Evolutionary conservation across 257 asterid genomes (phyloP), one percentile per base, ranked within the genome.

Genomic region (Eucommia ulmoides): DNA sequence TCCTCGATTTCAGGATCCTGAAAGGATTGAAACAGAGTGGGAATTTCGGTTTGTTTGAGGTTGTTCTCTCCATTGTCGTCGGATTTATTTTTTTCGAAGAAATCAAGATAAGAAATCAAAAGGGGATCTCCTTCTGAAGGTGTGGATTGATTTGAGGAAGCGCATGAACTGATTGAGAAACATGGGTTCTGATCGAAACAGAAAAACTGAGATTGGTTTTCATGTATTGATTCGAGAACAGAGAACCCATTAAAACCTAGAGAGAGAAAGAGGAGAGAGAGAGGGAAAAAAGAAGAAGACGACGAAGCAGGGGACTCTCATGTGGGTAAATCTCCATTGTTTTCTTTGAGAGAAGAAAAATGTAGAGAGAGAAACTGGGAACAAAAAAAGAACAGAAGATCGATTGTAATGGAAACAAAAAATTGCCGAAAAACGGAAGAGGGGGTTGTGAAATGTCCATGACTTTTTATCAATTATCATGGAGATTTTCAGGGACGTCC

Each of bases 161-260:
- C 64, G 88, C 95, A 75, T 79, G 82, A 81, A 76, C 78, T 71
- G 93, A 63, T 79, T 82, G 74, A 57, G 71, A 75, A 71, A 75
- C 92, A 77, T 75, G 77, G 35, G 81, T 62, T 47, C 60, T n/a
- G 22, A 41, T 19, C 41, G 33, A 26, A 26, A 41, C 10, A 19
- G 10, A 18, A 42, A 11, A 45, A 9, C 45, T 55, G 10, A 50
- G 38, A 23, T 21, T 55, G 57, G 64, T 55, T 71, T 66, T 78
- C 88, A 84, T 78, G 69, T 59, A 71, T 56, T 50, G 49, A 35
- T 22, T 29, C 16, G 23, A 25, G 19, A 23, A 44, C 51, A 9
- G n/a, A 21, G 41, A 45, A 41, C n/a, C 41, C 47, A 47, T 11
- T 35, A 11, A 18, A 23, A 18, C 33, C 38, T 41, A n/a, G 29